Percentiles rank a stretch among this genome's conserved stretches.
Evolutionary conservation across 768 basidiomycete genomes (phyloP).

Genomic region (Agrocybe praecox): DNA sequence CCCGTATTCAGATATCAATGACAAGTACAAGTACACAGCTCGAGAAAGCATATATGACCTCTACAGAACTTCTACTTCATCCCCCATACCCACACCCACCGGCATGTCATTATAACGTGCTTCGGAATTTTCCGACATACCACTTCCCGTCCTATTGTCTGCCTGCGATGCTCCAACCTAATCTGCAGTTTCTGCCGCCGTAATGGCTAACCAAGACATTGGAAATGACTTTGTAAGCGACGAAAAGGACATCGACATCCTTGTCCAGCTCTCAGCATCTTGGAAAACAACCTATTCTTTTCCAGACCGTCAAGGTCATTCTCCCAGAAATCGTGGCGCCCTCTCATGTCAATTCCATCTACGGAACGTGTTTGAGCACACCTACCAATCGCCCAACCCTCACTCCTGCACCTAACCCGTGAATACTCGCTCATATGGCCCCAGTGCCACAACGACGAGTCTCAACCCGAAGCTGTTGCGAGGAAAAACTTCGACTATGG

Average conservation of each 20-base stretch:
- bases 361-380: conserved; percentile 48
- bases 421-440: conserved; percentile 57
- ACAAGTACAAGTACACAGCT: too few relatives aligned
- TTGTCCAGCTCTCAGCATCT: conserved; percentile 31
- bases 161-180: too few relatives aligned
- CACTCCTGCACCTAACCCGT: conserved; percentile 58
- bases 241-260: conserved; percentile 33
- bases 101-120: too few relatives aligned
- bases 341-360: conserved; percentile 57
- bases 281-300: conserved; percentile 35
- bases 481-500: conserved; percentile 20
- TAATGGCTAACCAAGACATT: conserved; percentile 33
- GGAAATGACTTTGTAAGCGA: conserved; percentile 29
- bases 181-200: conserved; percentile 24
- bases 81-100: too few relatives aligned
- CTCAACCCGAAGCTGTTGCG: conserved; percentile 48
- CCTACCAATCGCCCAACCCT: conserved; percentile 53
- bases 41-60: too few relatives aligned
- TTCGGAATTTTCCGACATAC: too few relatives aligned
- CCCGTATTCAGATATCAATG: too few relatives aligned
- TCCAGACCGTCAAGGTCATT: conserved; percentile 42
- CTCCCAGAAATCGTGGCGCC: conserved; percentile 59
- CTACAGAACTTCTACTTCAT: too few relatives aligned
- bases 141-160: too few relatives aligned
- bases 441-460: conserved; percentile 66